Base-by-base conservation (phyloP, 164 flowering plant species). In the Platanus orientalis region DNA sequence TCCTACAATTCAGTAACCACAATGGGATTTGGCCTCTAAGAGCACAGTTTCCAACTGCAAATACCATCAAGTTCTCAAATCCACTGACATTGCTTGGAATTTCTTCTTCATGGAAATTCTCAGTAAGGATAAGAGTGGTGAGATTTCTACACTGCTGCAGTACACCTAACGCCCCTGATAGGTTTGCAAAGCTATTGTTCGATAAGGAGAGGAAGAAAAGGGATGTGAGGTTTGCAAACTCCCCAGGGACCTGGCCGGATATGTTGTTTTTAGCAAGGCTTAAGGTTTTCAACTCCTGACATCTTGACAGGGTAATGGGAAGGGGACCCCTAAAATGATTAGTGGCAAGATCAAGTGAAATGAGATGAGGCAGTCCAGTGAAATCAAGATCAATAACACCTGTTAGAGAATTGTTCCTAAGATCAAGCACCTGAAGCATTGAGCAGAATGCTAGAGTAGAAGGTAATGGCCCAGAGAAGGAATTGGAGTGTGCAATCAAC, bases 141-240 rank as follows among this genome's bases (percentile, higher is more conserved):
- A 92, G 89, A 57, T 86, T 87, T 65, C 53, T 62, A 73, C 96
- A 87, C 7, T 76, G 72, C 70, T 80, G 89, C 53, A 92, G 71
- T 19, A 83, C 78, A 16, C 73, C 55, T 21, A 89, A 69, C n/a
- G 91, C 78, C 24, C 65, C 64, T 4, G 87, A 50, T 63, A 92
- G 70, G 71, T 83, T 80, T 26, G 24, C 65, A 14, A 89, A 71
- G 49, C 81, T 86, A 70, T 89, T 87, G 75, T 92, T 87, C 1
- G 98, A 92, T 72, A 92, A 56, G 0, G 98, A 83, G 61, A 92
- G 78, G 63, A 84, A 82, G 11, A 64, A 71, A 29, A 89, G 89
- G 36, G 80, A 75, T 30, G 69, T 29, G 42, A 92, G 83, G 54
- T 76, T 78, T 11, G 59, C 70, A 44, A 78, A 85, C 39, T 48